Conservation (phyloP, 305 asterid genomes). For the Plantago coronopus region DNA sequence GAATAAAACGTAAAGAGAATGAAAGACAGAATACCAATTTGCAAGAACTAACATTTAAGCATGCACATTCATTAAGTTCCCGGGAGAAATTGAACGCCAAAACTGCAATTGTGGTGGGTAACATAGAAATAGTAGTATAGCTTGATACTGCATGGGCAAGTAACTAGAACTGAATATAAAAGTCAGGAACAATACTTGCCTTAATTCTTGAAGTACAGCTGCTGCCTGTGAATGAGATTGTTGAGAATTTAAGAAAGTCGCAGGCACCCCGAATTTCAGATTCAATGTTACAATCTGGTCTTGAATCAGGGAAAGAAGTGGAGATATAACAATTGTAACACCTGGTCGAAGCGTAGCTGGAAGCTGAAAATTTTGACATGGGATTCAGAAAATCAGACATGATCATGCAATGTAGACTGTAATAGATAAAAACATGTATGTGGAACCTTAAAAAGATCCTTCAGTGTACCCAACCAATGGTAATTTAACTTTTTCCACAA, state of each 20-base stretch:
- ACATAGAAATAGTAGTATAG: not conserved
- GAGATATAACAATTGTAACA: slow-evolving; percentile 82
- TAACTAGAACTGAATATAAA: not conserved
- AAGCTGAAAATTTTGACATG: slow-evolving; percentile 53
- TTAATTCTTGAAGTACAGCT: slow-evolving; percentile 74
- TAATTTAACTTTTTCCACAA: slow-evolving; percentile 1
- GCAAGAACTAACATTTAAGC: no score
- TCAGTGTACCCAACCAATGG: slow-evolving; percentile 5
- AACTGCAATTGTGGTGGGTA: not conserved
- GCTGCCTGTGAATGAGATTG: slow-evolving; percentile 78
- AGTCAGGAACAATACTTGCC: slow-evolving; percentile 38
- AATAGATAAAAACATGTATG: slow-evolving; percentile 6
- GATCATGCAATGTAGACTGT: not conserved
- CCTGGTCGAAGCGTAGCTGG: slow-evolving; percentile 83
- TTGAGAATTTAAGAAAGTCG: slow-evolving; percentile 93
- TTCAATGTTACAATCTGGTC: slow-evolving; percentile 92
- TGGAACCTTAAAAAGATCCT: not conserved
- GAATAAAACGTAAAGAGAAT: slow-evolving; percentile 7
- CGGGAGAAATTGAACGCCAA: no score
- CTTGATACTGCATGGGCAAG: not conserved
- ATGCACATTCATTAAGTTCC: not conserved
- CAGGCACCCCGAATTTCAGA: slow-evolving; percentile 82
- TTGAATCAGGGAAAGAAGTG: slow-evolving; percentile 95
- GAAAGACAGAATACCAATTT: not conserved
- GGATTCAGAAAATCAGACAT: slow-evolving; percentile 19